Base-by-base conservation (phyloP, 768 basidiomycete species). In the Rhodocollybia butyracea region DNA sequence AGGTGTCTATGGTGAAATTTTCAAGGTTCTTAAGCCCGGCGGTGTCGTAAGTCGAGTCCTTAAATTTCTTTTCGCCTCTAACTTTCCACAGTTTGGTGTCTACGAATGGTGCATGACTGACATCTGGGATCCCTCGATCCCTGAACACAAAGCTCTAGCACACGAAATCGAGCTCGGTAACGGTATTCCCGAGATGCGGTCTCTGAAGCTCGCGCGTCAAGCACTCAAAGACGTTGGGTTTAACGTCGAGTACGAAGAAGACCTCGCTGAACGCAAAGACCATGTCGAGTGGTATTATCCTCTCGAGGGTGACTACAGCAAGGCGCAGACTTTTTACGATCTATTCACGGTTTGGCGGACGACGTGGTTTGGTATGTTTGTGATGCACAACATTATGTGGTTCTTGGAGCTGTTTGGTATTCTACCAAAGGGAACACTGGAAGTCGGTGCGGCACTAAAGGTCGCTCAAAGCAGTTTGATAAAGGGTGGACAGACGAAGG, bases 51-150 rank as follows among this genome's bases (percentile, higher is more conserved):
- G 91, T 82, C n/a, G 21, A 22, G 5, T 2, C 2, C 41, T 59
- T 3, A 19, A 15, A n/a, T 15, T 32, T 4, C 15, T 11, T 26
- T 50, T 5, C 3, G 4, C 3, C 43, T 38, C 15, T 30, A 45
- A 22, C 57, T 30, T 41, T 36, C 48, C 38, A 1, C 58, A 95
- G 90, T 97, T 97, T 70, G 96, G 95, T 66, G 90, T 98, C 34
- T 99, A 98, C 72, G 97, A 98, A 69, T 99, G 96, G 96, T 88
- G 86, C 72, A 98, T 99, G 97, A 98, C 97, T 19, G 94, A 98
- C 70, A 68, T 72, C 3, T 95, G 95, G 91, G 89, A 98, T 71
- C 82, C 90, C 36, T 81, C 88, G 43, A 89, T 79, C 66, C 89
- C 94, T 17, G 72, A 80, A 52, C 96, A 98, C 81, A 95, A 94